Evolutionary conservation across 805 yeast species (phyloP).

Genomic region (Kluyveromyces lactis): DNA sequence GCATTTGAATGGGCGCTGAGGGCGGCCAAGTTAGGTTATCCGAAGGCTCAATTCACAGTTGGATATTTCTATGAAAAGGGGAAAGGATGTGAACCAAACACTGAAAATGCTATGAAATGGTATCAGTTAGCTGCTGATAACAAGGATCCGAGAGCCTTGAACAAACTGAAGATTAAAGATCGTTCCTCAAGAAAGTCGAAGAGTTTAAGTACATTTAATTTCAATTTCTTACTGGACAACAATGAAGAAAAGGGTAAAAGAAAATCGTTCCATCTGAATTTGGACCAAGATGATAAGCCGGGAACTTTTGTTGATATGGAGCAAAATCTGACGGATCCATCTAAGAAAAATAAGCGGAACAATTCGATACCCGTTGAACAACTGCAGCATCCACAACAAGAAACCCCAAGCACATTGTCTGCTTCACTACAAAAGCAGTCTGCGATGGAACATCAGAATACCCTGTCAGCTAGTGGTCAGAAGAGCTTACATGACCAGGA

Average conservation of each 20-base stretch:
- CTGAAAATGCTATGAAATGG: constrained; percentile 61
- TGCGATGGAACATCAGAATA: too few relatives aligned
- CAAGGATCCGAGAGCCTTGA: constrained; percentile 44
- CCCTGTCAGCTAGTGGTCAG: too few relatives aligned
- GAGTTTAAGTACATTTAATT: constrained; percentile 1
- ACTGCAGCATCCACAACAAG: too few relatives aligned
- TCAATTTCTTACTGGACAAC: constrained; percentile 1
- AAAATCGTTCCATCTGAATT: constrained; percentile 3
- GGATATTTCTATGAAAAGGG: constrained; percentile 84
- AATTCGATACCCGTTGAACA: neutral
- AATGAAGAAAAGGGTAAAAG: neutral
- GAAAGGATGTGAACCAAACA: constrained; percentile 65
- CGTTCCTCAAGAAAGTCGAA: neutral
- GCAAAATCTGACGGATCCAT: neutral
- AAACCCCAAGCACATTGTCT: too few relatives aligned
- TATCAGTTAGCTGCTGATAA: constrained; percentile 62
- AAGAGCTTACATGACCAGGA: too few relatives aligned
- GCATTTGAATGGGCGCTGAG: constrained; percentile 92
- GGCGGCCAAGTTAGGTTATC: constrained; percentile 67
- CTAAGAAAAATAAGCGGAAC: neutral
- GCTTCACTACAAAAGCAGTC: too few relatives aligned
- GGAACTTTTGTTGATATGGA: neutral
- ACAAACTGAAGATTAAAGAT: constrained; percentile 21
- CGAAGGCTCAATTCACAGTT: constrained; percentile 79
- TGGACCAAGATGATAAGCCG: constrained; percentile 1